Evolutionary conservation across 2,329 filamentous ascomycete species (phyloP).

Genomic region (Neofusicoccum cordaticola): DNA sequence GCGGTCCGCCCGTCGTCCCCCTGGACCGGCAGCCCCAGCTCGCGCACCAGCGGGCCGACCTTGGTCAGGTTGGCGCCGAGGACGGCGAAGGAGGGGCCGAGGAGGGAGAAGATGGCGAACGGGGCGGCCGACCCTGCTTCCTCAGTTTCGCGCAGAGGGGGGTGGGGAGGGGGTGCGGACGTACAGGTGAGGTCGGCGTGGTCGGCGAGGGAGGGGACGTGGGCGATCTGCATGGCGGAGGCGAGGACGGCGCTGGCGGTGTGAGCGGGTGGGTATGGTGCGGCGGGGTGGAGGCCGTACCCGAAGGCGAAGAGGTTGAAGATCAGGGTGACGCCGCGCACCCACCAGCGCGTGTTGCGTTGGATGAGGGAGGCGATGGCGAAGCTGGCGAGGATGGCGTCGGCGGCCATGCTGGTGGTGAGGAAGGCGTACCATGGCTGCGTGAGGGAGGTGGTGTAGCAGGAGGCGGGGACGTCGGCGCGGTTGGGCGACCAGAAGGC

Average conservation of each 20-base stretch:
- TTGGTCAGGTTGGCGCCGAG: neutral
- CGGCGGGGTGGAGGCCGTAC: neutral
- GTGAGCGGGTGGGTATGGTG: neutral
- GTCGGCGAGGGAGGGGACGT: neutral
- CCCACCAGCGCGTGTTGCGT: neutral
- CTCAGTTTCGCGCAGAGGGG: neutral
- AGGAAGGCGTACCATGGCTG: neutral
- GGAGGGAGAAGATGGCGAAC: neutral
- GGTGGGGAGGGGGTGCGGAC: neutral
- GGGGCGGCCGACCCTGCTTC: neutral
- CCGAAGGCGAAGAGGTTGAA: neutral
- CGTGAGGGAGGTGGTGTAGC: neutral
- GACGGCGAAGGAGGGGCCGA: neutral
- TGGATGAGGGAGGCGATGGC: neutral
- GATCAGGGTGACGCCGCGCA: neutral
- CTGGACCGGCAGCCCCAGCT: neutral
- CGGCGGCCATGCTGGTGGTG: neutral
- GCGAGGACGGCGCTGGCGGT: neutral
- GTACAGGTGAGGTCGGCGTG: neutral
- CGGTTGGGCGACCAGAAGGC: constrained; percentile 8
- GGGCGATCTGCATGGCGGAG: neutral
- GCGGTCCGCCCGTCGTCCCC: neutral
- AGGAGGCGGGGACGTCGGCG: neutral
- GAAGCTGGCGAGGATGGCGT: neutral
- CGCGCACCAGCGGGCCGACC: neutral